These are phyloP conservation scores for Malassezia yamatoensis DNA, from an alignment of 1,284 basidiomycete genomes.

Conservation along the genomic window DNA sequence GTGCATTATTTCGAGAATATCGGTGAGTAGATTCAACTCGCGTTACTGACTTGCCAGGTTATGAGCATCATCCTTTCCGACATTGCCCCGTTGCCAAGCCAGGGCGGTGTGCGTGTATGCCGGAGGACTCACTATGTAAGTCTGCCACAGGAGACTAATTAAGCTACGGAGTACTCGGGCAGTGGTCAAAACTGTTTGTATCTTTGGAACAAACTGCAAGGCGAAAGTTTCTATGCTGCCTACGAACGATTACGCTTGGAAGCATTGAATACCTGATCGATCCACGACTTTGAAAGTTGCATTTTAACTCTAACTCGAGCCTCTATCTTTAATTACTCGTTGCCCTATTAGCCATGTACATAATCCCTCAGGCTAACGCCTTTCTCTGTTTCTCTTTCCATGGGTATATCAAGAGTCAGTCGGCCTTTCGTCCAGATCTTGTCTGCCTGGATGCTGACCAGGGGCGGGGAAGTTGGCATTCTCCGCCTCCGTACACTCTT, in stretches of 20 bases:
- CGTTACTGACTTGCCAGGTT: constrained; percentile 15
- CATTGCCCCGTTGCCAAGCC: constrained; percentile 25
- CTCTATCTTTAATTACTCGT: not conserved
- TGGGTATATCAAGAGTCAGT: no score
- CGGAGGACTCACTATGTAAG: constrained; percentile 3
- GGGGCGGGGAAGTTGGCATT: not conserved
- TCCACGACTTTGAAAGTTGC: no score
- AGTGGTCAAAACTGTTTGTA: constrained; percentile 3
- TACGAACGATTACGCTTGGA: not conserved
- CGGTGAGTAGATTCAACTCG: not conserved
- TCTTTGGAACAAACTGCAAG: not conserved
- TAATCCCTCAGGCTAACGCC: no score
- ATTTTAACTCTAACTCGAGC: no score
- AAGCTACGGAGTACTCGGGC: not conserved
- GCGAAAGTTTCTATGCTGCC: not conserved
- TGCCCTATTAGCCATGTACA: not conserved
- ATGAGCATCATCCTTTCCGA: constrained; percentile 28
- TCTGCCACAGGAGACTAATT: not conserved
- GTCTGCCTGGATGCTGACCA: no score
- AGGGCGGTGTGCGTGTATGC: constrained; percentile 1
- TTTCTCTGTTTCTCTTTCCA: no score
- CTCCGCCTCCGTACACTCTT: constrained; percentile 17
- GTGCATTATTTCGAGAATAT: constrained; percentile 37
- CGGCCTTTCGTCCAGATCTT: no score
- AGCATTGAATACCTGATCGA: not conserved